A percentile compares a stretch with the other conserved stretches of the same genome.
phyloP scores from a whole-genome alignment of 2,329 filamentous ascomycete genomes.

The Ophidiomyces ophidiicola region DNA sequence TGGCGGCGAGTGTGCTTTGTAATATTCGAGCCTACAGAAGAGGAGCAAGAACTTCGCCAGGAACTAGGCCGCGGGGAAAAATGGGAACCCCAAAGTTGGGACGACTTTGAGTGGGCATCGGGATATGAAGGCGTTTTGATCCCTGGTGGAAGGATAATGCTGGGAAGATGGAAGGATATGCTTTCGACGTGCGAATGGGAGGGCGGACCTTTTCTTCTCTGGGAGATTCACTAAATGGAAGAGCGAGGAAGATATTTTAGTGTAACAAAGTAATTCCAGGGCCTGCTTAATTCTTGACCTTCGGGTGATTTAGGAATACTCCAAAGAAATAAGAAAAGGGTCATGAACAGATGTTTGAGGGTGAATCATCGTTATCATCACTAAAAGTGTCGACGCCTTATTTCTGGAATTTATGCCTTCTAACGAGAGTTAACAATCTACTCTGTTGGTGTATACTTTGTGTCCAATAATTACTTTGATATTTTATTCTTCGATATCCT shows the following conservation, averaged over 20 bases:
- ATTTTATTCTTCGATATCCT: constrained; percentile 80
- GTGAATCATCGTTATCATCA: too few relatives aligned
- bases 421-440: too few relatives aligned
- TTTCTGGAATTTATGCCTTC: too few relatives aligned
- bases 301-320: too few relatives aligned
- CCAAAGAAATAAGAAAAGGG: too few relatives aligned
- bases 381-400: too few relatives aligned
- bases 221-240: constrained; percentile 16
- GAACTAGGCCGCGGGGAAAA: constrained; percentile 9
- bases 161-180: constrained; percentile 38
- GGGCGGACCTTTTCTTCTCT: constrained; percentile 25
- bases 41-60: neutral
- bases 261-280: too few relatives aligned
- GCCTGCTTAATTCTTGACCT: too few relatives aligned
- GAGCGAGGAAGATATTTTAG: too few relatives aligned
- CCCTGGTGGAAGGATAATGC: constrained; percentile 37
- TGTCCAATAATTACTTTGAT: constrained; percentile 1
- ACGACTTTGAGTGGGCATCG: constrained; percentile 26
- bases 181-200: constrained; percentile 12
- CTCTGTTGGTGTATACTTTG: too few relatives aligned
- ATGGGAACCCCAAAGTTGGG: constrained; percentile 15
- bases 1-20: constrained; percentile 31
- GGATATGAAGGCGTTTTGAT: constrained; percentile 39
- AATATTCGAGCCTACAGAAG: constrained; percentile 21
- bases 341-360: too few relatives aligned